phyloP scores from a whole-genome alignment of 345 rosid genomes.

The Streptanthus diversifolius region DNA sequence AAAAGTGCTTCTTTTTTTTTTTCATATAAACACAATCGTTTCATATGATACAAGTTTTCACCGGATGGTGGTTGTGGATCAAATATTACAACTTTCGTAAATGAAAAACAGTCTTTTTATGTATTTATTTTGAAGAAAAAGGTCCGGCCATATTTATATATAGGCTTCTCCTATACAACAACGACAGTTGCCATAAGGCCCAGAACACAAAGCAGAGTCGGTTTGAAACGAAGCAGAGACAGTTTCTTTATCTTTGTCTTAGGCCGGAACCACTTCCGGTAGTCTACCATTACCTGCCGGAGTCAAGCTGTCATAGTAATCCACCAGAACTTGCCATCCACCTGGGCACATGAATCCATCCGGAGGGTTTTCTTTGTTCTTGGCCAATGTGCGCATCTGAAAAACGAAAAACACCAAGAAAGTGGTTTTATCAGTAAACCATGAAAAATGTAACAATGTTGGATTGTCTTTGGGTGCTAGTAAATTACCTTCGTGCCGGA shows the following conservation, averaged over 20 bases:
- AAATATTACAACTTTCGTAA: conserved; percentile 19
- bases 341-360: conserved; percentile 98
- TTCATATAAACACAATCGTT: conserved; percentile 16
- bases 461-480: background rate
- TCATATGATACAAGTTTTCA: conserved; percentile 20
- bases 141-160: conserved; percentile 21
- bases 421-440: background rate
- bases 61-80: background rate
- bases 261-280: conserved; percentile 60
- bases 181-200: conserved; percentile 20
- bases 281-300: conserved; percentile 48
- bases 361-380: conserved; percentile 89
- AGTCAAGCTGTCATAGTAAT: conserved; percentile 72
- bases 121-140: conserved; percentile 18
- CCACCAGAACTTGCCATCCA: conserved; percentile 91
- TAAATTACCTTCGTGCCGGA: conserved; percentile 86
- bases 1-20: background rate
- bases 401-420: background rate
- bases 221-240: conserved; percentile 12
- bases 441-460: background rate
- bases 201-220: conserved; percentile 13
- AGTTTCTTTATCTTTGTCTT: conserved; percentile 18
- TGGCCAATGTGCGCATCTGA: conserved; percentile 92
- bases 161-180: conserved; percentile 27
- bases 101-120: background rate